Evolutionary conservation across 2,329 filamentous ascomycete species (phyloP), one percentile per base, ranked within the genome.

Genomic region (Aspergillus caelatus): DNA sequence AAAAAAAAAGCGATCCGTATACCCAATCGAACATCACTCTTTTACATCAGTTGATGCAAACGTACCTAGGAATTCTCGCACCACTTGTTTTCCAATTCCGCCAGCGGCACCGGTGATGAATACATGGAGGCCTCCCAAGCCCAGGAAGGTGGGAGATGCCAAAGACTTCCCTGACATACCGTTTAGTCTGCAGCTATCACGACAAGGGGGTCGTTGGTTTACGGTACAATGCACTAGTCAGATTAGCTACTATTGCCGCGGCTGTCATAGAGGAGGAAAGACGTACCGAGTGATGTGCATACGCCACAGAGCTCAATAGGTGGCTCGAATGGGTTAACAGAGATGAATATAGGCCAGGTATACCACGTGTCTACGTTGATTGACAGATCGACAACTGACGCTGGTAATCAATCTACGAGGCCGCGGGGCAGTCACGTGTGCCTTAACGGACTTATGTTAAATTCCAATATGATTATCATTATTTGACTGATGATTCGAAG

Each of bases 61-160:
- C 78, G 50, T 77, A 86, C 84, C 79, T 61, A 86, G 70, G 58
- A 87, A 85, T 67, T 86, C 83, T 56, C 78, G 75, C 5, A 85
- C 82, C 14, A 82, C 82, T 12, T 80, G 78, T 43, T 75, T 75
- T 2, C 84, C 85, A 71, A 86, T 84, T 4, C 81, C 82, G 16
- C 83, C 83, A 19, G 81, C 80, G 19, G 83, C 84, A 19, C 84
- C 84, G 0, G 84, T 85, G 30, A 86, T 77, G 63, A 87, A 85
- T 36, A 84, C 84, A 74, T 86, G 84, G 30, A 78, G 74, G 16
- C 78, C 80, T 66, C 84, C 80, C 32, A 86, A 72, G 2, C 75
- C 77, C 7, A 86, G 75, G 62, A 83, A 85, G 7, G 63, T 57
- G 14, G 60, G 39, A 39, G 55, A n/a, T 28, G 21, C 21, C 14